Evolutionary conservation across 148 eudicot genomes (phyloP), one percentile per base, ranked within the genome.

Genomic region (Simmondsia chinensis): DNA sequence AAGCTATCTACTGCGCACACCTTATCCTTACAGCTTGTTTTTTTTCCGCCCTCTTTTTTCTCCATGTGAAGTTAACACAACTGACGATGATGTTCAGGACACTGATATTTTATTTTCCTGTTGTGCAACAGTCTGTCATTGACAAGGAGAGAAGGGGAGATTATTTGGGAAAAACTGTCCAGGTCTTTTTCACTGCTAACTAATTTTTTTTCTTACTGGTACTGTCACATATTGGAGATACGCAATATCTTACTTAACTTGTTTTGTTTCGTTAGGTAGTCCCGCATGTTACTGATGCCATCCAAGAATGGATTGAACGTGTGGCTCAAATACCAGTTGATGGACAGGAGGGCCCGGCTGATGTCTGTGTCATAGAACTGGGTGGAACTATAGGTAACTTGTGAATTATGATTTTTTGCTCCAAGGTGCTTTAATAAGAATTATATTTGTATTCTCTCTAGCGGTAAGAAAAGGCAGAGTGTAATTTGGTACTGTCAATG

Each of bases 321-420:
- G 99, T 72, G 40, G 94, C 99, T 24, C 62, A 69, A 54, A 60
- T 76, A 43, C 99, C 99, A 9, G 99, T 91, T 9, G 99, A 91
- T 64, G 99, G 99, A 32, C 70, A 64, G 57, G 94, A 85, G 23
- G 95, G 89, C 26, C 83, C 95, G 31, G 86, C 99, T 47, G 95
- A 91, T 75, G 95, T 91, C 54, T 91, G 99, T 72, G 99, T 91
- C 47, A 79, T 91, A 17, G 99, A 91, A 63, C 65, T 91, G 75
- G 99, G 99, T 46, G 99, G 99, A 46, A 91, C 99, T 14, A 85
- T 91, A 54, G 99, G 99, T 86, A 58, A 10, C 43, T 18, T 21
- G 12, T 33, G 32, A 25, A 17, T 26, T 47, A 32, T 52, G 33
- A 6, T 20, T 9, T 49, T 28, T n/a, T n/a, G n/a, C n/a, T n/a